A percentile compares a stretch with the other conserved stretches of the same genome.
Evolutionary conservation across 1,284 basidiomycete species (phyloP).

Genomic region (Melampsora larici-populina): DNA sequence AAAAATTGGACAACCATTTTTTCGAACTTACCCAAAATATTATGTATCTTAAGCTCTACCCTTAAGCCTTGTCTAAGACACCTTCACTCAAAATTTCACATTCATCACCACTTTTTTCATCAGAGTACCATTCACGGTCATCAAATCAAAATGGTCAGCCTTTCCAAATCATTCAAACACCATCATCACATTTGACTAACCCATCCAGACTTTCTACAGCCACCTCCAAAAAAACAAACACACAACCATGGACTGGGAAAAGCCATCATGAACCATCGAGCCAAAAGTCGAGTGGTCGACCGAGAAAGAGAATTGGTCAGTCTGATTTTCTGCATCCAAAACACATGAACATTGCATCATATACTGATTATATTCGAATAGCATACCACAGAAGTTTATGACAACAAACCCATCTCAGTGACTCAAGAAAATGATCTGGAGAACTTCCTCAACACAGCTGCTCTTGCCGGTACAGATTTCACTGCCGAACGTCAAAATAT

Average conservation of each 20-base stretch:
- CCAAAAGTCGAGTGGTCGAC: slow-evolving; percentile 28
- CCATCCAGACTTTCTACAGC: background rate
- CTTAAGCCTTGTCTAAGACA: no score
- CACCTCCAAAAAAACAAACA: slow-evolving; percentile 27
- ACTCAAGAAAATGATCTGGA: slow-evolving; percentile 96
- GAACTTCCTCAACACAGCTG: slow-evolving; percentile 91
- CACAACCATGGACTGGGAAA: slow-evolving; percentile 43
- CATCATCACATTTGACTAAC: no score
- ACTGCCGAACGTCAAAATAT: slow-evolving; percentile 93
- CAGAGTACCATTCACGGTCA: no score
- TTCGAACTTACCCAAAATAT: no score
- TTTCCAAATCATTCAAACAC: no score
- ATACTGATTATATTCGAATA: slow-evolving; percentile 51
- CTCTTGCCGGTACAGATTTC: slow-evolving; percentile 90
- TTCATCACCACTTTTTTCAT: no score
- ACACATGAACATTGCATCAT: background rate
- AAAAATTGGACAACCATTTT: no score
- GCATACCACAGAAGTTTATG: slow-evolving; percentile 72
- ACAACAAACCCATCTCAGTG: slow-evolving; percentile 76
- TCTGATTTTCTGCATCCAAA: slow-evolving; percentile 1
- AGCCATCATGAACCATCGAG: slow-evolving; percentile 39
- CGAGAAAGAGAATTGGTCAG: slow-evolving; percentile 28
- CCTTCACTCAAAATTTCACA: no score
- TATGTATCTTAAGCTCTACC: no score
- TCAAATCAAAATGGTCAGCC: no score